These are phyloP conservation scores for Ananas comosus DNA, from an alignment of 176 grass and related monocot species.

Conservation along the genomic window DNA sequence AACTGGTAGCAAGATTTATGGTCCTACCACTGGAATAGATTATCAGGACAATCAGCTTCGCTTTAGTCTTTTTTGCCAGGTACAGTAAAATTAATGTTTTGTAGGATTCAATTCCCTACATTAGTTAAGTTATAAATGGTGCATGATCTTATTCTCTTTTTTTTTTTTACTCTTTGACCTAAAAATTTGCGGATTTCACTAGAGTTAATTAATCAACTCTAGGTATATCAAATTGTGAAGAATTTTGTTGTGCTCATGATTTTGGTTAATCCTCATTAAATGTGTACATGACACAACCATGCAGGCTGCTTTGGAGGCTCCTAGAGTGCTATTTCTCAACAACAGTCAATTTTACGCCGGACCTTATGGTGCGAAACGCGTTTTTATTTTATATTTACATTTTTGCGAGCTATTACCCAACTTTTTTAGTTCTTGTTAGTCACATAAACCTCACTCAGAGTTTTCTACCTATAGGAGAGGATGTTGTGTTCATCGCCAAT, in stretches of 20 bases:
- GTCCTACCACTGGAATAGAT: conserved; percentile 57
- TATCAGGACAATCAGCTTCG: conserved; percentile 77
- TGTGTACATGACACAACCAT: conserved; percentile 33
- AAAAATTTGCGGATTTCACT: background rate
- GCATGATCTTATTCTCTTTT: background rate
- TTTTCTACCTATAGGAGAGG: conserved; percentile 49
- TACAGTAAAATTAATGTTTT: conserved; percentile 25
- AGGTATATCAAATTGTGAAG: background rate
- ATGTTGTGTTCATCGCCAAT: conserved; percentile 81
- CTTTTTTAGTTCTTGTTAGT: background rate
- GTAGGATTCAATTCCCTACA: background rate
- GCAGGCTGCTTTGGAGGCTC: conserved; percentile 84
- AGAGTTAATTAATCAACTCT: background rate
- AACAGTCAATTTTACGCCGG: conserved; percentile 54
- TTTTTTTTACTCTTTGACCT: background rate
- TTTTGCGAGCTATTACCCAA: background rate
- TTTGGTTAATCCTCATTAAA: background rate
- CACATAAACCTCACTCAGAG: background rate
- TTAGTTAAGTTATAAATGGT: too few species aligned
- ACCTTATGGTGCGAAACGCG: conserved; percentile 47
- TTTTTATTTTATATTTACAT: background rate
- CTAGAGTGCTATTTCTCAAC: conserved; percentile 68
- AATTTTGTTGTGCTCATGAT: background rate
- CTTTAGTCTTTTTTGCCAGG: conserved; percentile 83
- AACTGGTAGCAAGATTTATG: conserved; percentile 91